phyloP scores from a whole-genome alignment of 1,284 basidiomycete species.

The Microbotryum saponariae region DNA sequence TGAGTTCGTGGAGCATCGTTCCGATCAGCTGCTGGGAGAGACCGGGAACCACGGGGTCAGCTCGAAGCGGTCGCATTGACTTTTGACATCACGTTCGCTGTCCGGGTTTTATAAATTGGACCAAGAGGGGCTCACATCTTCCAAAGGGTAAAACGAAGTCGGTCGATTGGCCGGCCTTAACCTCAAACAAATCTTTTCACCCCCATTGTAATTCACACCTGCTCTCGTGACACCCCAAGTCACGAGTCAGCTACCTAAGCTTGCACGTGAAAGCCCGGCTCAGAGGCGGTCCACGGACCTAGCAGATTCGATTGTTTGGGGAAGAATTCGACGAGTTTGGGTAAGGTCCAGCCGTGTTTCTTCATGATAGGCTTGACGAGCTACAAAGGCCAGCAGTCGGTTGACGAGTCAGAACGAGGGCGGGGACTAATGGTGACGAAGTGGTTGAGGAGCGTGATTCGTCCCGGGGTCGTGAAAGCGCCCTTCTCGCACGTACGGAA shows the following conservation, averaged over 20 bases:
- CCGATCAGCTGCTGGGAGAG: constrained; percentile 41
- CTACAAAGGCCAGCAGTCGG: neutral
- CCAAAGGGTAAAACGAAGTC: constrained; percentile 65
- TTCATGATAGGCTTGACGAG: constrained; percentile 83
- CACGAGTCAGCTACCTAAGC: neutral
- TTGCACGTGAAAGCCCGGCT: too few relatives aligned
- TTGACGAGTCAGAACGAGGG: neutral
- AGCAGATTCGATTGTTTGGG: constrained; percentile 64
- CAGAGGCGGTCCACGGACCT: constrained; percentile 45
- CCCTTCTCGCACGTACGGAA: constrained; percentile 8
- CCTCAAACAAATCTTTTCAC: constrained; percentile 69
- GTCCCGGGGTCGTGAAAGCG: neutral
- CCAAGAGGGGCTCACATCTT: constrained; percentile 43
- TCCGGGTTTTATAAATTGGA: too few relatives aligned
- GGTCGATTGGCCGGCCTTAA: constrained; percentile 61
- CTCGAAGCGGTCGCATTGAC: too few relatives aligned
- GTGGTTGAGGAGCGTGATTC: too few relatives aligned
- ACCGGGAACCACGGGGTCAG: too few relatives aligned
- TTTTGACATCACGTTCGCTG: too few relatives aligned
- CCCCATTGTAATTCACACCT: constrained; percentile 55
- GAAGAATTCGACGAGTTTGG: constrained; percentile 76
- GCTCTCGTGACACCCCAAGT: constrained; percentile 6
- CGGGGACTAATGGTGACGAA: too few relatives aligned
- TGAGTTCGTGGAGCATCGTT: constrained; percentile 85
- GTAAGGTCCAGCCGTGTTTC: constrained; percentile 55